These are phyloP conservation scores for Xylaria sp. DNA, from an alignment of 2,329 filamentous ascomycete species.

Conservation along the genomic window DNA sequence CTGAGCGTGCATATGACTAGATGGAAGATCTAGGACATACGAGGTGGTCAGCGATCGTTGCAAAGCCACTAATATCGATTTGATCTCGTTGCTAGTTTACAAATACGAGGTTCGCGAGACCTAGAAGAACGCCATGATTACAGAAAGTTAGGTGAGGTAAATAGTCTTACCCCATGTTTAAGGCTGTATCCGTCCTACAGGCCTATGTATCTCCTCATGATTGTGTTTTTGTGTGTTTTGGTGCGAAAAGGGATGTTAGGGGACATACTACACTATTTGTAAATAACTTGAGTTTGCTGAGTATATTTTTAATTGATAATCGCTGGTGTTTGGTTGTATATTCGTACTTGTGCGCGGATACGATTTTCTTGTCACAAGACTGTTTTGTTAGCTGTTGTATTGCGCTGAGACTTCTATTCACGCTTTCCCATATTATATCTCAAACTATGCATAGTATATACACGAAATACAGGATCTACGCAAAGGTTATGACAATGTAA, in stretches of 20 bases:
- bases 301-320: neutral
- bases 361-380: no score
- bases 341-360: neutral
- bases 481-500: no score
- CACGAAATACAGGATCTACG: no score
- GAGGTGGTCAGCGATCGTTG: constrained; percentile 11
- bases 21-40: constrained; percentile 2
- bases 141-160: neutral
- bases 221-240: neutral
- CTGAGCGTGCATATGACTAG: neutral
- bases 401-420: no score
- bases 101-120: neutral
- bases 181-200: neutral
- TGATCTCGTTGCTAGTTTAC: neutral
- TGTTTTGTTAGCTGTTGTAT: no score
- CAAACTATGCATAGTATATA: no score
- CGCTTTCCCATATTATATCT: no score
- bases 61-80: neutral
- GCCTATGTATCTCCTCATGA: neutral
- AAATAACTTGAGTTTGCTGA: neutral
- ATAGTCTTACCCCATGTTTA: neutral
- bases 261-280: neutral
- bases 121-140: neutral
- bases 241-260: neutral
- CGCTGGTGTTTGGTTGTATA: neutral